Conservation (phyloP, 164 flowering plant genomes). For the Akebia trifoliata region DNA sequence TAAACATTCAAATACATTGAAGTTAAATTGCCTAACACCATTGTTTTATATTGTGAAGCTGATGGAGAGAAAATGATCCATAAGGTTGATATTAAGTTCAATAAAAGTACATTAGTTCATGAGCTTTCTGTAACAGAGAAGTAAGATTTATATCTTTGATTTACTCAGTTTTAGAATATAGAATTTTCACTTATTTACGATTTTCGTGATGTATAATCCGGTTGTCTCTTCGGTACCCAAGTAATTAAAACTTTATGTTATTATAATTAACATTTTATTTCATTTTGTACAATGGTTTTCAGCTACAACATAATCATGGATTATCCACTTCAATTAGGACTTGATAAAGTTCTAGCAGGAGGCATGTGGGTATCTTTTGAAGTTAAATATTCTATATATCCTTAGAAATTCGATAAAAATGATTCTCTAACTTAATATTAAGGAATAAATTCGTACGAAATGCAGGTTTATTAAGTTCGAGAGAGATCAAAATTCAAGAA, state of each 20-base stretch:
- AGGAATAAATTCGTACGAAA: no score
- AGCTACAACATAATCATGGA: conserved; percentile 19
- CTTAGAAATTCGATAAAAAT: background rate
- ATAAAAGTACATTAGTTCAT: conserved; percentile 5
- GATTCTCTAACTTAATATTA: no score
- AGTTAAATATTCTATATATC: background rate
- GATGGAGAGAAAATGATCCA: conserved; percentile 14
- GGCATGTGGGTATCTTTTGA: conserved; percentile 5
- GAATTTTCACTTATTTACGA: background rate
- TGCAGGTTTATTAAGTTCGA: conserved; percentile 15
- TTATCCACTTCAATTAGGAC: conserved; percentile 9
- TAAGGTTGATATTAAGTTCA: background rate
- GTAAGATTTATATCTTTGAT: background rate
- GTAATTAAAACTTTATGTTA: no score
- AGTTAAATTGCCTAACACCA: background rate
- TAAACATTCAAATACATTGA: background rate
- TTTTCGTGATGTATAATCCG: no score
- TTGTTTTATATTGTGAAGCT: background rate
- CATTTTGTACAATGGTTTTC: no score
- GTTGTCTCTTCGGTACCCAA: no score
- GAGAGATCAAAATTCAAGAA: conserved; percentile 5
- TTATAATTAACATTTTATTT: no score
- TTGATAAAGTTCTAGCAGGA: background rate
- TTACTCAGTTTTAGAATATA: background rate
- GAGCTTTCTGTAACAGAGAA: conserved; percentile 15